phyloP scores from a whole-genome alignment of 495 filamentous ascomycete species.

The Aspergillus carlsbadensis region DNA sequence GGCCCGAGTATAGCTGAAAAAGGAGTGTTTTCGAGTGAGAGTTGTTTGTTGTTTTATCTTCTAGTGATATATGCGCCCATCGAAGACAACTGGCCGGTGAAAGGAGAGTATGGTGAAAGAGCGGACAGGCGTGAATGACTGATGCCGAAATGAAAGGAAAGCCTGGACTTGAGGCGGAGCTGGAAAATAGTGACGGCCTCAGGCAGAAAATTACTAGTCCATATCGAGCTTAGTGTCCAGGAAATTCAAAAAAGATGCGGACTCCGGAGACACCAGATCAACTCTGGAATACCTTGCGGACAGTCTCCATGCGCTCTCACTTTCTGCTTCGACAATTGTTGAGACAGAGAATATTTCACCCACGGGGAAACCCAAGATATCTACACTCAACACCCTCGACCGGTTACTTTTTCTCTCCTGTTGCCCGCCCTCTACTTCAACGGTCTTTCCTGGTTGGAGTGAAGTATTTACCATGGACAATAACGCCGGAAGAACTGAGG shows the following conservation, averaged over 20 bases:
- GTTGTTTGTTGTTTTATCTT: background rate
- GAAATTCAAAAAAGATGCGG: background rate
- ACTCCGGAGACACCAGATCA: background rate
- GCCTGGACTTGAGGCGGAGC: background rate
- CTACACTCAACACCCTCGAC: background rate
- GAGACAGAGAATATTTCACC: constrained; percentile 6
- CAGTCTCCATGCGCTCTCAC: constrained; percentile 19
- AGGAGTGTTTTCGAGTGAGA: background rate
- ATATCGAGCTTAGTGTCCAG: background rate
- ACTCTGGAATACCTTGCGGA: background rate
- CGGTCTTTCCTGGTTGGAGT: constrained; percentile 1
- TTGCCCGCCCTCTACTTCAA: background rate
- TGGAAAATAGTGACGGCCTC: background rate
- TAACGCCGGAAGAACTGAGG: constrained; percentile 37
- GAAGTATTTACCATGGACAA: constrained; percentile 35
- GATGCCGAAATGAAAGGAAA: background rate
- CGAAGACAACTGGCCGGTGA: background rate
- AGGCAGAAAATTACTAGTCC: constrained; percentile 1
- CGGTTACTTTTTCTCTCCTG: background rate
- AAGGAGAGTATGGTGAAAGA: background rate
- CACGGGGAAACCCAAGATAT: background rate
- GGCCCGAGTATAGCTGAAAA: background rate
- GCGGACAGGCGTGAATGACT: background rate
- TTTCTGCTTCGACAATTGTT: constrained; percentile 13
- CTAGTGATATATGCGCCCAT: background rate